Evolutionary conservation across 148 eudicot genomes (phyloP).

Genomic region (Nyssa sinensis): DNA sequence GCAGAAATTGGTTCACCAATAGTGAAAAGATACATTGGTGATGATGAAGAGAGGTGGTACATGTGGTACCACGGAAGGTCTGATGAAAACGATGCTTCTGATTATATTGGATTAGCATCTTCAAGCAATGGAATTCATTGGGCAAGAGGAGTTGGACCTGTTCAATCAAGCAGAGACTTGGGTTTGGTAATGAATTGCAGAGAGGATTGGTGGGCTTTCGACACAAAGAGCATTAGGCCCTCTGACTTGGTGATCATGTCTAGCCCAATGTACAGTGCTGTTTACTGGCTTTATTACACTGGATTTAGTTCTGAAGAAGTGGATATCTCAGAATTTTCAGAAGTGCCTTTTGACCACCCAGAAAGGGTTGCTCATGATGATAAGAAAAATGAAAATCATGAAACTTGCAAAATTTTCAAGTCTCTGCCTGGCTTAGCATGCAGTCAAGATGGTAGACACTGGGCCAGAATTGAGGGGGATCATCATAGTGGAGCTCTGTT

Average conservation of each 20-base stretch:
- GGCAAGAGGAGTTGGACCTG: conserved; percentile 16
- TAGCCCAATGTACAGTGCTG: conserved; percentile 21
- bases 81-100: not conserved
- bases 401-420: conserved; percentile 8
- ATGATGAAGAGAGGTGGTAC: conserved; percentile 25
- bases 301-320: conserved; percentile 16
- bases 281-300: conserved; percentile 26
- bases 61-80: conserved; percentile 26
- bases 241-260: conserved; percentile 28
- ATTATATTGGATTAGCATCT: conserved; percentile 16
- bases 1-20: conserved; percentile 19
- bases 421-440: conserved; percentile 24
- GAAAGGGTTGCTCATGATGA: not conserved
- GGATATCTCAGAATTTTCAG: not conserved
- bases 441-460: conserved; percentile 27
- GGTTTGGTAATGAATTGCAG: conserved; percentile 19
- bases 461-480: conserved; percentile 25
- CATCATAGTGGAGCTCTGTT: conserved; percentile 22
- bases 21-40: conserved; percentile 21
- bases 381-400: not conserved
- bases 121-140: conserved; percentile 24
- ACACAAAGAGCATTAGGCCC: conserved; percentile 15
- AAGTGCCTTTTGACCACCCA: not conserved
- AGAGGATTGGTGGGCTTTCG: conserved; percentile 25
- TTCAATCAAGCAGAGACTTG: conserved; percentile 10